Evolutionary conservation across 2,329 filamentous ascomycete species (phyloP), one percentile per base, ranked within the genome.

Genomic region (Penicillium occitanis): DNA sequence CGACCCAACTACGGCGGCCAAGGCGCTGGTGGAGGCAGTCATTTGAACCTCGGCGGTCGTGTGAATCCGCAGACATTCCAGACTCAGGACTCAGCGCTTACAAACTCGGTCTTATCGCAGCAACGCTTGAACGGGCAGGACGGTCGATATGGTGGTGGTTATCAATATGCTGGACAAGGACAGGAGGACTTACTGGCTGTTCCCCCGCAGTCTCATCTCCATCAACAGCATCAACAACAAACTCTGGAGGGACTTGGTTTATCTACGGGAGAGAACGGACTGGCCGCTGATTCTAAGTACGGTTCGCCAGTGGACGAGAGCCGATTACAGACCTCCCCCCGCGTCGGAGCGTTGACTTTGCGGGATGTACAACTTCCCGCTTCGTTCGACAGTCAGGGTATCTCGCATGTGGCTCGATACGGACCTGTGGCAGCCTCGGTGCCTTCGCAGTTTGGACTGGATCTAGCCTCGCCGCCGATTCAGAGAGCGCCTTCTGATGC

Each of bases 301-400:
- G 94, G 93, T 69, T 97, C 94, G 14, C 93, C 94, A 8, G 87
- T 90, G 61, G 91, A 93, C 71, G 87, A 90, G 64, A 86, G 90
- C 67, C 88, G 91, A n/a, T 84, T 93, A 46, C 91, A 91, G 28
- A 86, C 95, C 62, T 96, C 93, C 14, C 92, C 93, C 19, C 65
- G 60, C 5, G 14, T 0, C 86, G 57, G 57, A 87, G 61, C 85
- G 84, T 71, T 97, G n/a, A 95, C 91, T n/a, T 91, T 96, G 14
- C 86, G 97, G 69, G 94, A 98, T 80, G 95, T 93, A 2, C 93
- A 92, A 17, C 86, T 98, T 8, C 95, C 95, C 1, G 92, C 93
- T 8, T 98, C 94, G 0, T 97, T 98, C 76, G 95, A 98, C 78
- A 96, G 93, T 72, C 95, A 97, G 74, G 94, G 93, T 60, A 91